Evolutionary conservation across 352 stramenopile species (phyloP), one percentile per base, ranked within the genome.

Genomic region (Phytophthora agathidicida): DNA sequence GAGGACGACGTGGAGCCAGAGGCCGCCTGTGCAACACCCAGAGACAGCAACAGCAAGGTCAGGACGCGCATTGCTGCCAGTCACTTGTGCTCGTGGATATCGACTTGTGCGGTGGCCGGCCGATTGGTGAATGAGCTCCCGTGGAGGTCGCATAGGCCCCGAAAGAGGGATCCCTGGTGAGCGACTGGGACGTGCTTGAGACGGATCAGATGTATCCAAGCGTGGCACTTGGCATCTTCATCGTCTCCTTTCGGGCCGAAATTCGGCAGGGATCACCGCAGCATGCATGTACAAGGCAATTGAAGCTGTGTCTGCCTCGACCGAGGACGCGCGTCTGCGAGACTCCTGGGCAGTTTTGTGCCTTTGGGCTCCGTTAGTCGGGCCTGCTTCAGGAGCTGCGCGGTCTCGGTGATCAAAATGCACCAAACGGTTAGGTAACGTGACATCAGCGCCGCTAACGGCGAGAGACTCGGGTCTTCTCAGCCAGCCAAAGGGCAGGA

Each of bases 151-250:
- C 44, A 62, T 49, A 56, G 54, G n/a, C n/a, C n/a, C n/a, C n/a
- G n/a, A n/a, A n/a, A n/a, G n/a, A n/a, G n/a, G 32, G 13, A 28
- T n/a, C 13, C 24, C 23, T 46, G 23, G 39, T 23, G 27, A 26
- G n/a, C 30, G 20, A 43, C 24, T 31, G 20, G 23, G 22, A 37
- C 41, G 30, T 33, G 35, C 39, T 42, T 41, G 39, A 60, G 51
- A 60, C 51, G 35, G 54, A 63, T 50, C 54, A 63, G 45, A 55
- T 63, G 54, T 63, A 63, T 63, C 54, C 54, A 57, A 39, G 45
- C 5, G 54, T 63, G 54, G 54, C 54, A 63, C 54, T 45, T 9
- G 16, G n/a, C 35, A 37, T 45, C 39, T 16, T 19, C 24, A 30
- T n/a, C 38, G 38, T 45, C 30, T 19, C 38, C 20, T n/a, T n/a